phyloP scores from a whole-genome alignment of 179 eudicot species.

The Beta lomatogona region DNA sequence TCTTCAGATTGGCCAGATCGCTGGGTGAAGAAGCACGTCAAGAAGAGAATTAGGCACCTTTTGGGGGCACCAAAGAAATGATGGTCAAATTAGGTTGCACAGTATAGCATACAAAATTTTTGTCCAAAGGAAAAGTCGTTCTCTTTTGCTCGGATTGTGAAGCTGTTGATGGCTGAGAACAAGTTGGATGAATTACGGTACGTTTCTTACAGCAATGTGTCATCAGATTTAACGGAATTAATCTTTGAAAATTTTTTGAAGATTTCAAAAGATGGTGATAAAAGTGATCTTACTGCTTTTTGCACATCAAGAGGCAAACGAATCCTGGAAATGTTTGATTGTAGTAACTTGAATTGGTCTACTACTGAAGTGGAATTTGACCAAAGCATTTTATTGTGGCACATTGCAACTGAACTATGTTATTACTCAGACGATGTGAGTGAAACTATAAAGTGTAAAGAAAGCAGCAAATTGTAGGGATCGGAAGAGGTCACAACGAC shows the following conservation, averaged over 20 bases:
- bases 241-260: constrained; percentile 24
- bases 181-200: constrained; percentile 25
- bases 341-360: constrained; percentile 28
- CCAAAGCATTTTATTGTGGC: constrained; percentile 52
- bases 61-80: constrained; percentile 22
- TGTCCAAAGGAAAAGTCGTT: constrained; percentile 24
- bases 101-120: constrained; percentile 36
- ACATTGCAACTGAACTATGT: constrained; percentile 57
- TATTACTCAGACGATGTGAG: constrained; percentile 23
- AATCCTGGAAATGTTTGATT: neutral
- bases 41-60: neutral
- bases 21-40: constrained; percentile 29
- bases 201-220: constrained; percentile 22
- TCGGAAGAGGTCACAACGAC: too few relatives aligned
- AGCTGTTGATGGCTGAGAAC: constrained; percentile 23
- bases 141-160: neutral
- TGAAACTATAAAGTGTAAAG: neutral
- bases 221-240: constrained; percentile 27
- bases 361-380: constrained; percentile 42
- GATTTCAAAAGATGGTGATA: constrained; percentile 1
- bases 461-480: too few relatives aligned
- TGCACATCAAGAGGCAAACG: constrained; percentile 36
- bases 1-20: constrained; percentile 39
- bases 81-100: constrained; percentile 48
- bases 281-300: constrained; percentile 16